Percentiles rank a stretch among this genome's conserved stretches.
Conservation (phyloP, 2,329 filamentous ascomycete genomes). For the Beauveria sp. region DNA sequence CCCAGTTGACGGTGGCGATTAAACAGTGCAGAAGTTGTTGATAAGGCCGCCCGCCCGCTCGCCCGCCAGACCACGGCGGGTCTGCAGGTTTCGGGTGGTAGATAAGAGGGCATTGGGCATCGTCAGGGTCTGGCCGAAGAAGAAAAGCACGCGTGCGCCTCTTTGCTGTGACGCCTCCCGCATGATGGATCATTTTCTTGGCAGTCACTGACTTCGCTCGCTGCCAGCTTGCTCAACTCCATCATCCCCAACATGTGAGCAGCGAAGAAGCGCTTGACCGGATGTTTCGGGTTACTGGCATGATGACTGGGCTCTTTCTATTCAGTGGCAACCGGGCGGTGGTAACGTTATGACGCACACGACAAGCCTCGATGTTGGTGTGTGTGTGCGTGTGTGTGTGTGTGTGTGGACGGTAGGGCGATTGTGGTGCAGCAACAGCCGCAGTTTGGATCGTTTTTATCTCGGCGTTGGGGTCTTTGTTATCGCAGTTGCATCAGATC, state of each 20-base stretch:
- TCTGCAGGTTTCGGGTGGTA: conserved; percentile 2
- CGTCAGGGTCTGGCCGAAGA: background rate
- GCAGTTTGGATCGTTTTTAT: too few relatives aligned
- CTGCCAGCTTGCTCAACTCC: too few relatives aligned
- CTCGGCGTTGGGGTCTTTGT: background rate
- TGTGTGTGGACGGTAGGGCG: background rate
- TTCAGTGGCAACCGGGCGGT: background rate
- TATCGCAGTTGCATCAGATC: background rate
- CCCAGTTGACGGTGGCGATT: too few relatives aligned
- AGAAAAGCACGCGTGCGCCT: background rate
- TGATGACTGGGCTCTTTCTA: background rate
- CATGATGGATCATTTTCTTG: background rate
- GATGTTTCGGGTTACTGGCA: background rate
- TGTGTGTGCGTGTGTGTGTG: background rate
- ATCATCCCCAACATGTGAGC: background rate
- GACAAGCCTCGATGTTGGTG: background rate
- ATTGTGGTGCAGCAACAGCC: too few relatives aligned
- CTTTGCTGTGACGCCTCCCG: too few relatives aligned
- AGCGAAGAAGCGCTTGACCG: background rate
- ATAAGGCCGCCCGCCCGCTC: too few relatives aligned
- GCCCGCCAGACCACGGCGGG: background rate
- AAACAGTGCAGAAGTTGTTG: too few relatives aligned
- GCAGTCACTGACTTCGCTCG: background rate
- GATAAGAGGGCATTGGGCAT: conserved; percentile 7
- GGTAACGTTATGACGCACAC: conserved; percentile 5